Base-by-base conservation (phyloP, 2,329 filamentous ascomycete species). In the Sarocladium brachiariae region DNA sequence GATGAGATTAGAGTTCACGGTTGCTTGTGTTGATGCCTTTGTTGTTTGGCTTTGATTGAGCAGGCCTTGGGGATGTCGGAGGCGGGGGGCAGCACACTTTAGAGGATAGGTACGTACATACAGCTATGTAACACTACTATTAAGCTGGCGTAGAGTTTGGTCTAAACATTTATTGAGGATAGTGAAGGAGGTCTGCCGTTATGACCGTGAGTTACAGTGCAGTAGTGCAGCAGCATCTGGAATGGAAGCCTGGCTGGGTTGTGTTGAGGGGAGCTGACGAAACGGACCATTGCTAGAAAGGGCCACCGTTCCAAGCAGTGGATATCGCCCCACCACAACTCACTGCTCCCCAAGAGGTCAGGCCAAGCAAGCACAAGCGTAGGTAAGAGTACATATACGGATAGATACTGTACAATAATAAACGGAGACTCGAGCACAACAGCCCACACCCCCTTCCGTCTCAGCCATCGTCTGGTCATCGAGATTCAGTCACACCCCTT, bases 401-500 rank as follows among this genome's bases (percentile, higher is more conserved):
- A n/a, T n/a, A n/a, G n/a, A n/a, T n/a, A n/a, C n/a, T n/a, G n/a
- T 14, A 35, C 33, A 9, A 19, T 9, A 39, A 39, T 9, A 39
- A 39, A 39, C 37, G 37, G 37, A 39, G 37, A 7, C 37, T 21
- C 7, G 19, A 13, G 23, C 4, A 8, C 16, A 19, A 21, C 16
- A 39, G 10, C 9, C 16, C 16, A 39, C n/a, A 21, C n/a, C 39
- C 39, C 21, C 39, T n/a, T 27, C 16, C 11, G 37, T 37, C 16
- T n/a, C 14, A 7, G 16, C 5, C 16, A n/a, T 18, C 5, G 39
- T 4, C 11, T 27, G 4, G n/a, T 43, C 39, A 43, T 43, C 39
- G 39, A 43, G 39, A 43, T 43, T 3, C 43, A 13, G 43, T 25
- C 43, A 31, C 43, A 24, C 43, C 24, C 27, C 43, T 19, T 30